Evolutionary conservation across 805 yeast genomes (phyloP).

Genomic region (Cyberlindnera nakhonratchasimensis): DNA sequence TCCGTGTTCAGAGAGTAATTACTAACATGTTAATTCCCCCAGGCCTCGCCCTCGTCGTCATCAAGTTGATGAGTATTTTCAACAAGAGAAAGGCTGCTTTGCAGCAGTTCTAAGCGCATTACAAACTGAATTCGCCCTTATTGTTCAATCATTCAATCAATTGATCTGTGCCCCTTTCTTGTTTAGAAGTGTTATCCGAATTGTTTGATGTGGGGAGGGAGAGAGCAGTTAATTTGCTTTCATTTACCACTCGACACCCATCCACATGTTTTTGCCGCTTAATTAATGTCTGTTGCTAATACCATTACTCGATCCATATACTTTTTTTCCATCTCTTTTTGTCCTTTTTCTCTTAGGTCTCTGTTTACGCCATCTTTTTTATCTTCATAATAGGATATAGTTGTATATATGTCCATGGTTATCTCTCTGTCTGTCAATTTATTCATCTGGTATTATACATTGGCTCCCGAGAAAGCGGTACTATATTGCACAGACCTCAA

Average conservation of each 20-base stretch:
- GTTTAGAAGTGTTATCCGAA: too few relatives aligned
- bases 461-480: too few relatives aligned
- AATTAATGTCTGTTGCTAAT: slow-evolving; percentile 3
- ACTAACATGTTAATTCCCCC: slow-evolving; percentile 7
- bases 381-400: background rate
- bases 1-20: background rate
- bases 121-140: too few relatives aligned
- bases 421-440: too few relatives aligned
- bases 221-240: too few relatives aligned
- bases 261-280: background rate
- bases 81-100: slow-evolving; percentile 26
- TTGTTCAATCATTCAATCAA: too few relatives aligned
- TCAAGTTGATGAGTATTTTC: slow-evolving; percentile 13
- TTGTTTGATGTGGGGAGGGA: too few relatives aligned
- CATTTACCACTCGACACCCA: too few relatives aligned
- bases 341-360: background rate
- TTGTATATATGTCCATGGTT: background rate
- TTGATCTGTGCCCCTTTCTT: too few relatives aligned
- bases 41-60: slow-evolving; percentile 20
- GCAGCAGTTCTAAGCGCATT: slow-evolving; percentile 23
- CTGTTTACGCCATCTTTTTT: background rate
- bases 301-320: too few relatives aligned
- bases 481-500: too few relatives aligned
- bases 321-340: background rate
- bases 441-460: too few relatives aligned